These are phyloP conservation scores for Gliomastix tumulicola DNA, from an alignment of 2,329 filamentous ascomycete species.

Conservation along the genomic window DNA sequence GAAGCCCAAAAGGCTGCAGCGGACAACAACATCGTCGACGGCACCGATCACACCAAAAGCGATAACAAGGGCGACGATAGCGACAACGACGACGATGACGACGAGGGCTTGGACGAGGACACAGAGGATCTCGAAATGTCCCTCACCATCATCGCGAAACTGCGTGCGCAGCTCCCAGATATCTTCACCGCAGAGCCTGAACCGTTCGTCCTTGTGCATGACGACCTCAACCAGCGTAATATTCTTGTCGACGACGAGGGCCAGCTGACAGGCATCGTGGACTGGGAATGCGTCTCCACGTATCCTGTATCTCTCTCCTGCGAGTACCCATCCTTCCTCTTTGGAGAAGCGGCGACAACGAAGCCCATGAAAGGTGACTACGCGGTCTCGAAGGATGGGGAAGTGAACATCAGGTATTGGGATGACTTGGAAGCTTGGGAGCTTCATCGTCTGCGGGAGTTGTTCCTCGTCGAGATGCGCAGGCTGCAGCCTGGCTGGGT, in stretches of 20 bases:
- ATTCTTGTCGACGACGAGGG: conserved; percentile 29
- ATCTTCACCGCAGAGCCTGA: conserved; percentile 19
- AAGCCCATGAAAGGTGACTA: neutral
- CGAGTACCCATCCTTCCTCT: neutral
- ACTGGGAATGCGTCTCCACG: conserved; percentile 33
- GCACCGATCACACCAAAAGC: neutral
- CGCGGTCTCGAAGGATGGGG: neutral
- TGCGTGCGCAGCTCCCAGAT: conserved; percentile 19
- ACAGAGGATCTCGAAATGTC: conserved; percentile 11
- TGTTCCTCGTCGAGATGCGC: neutral
- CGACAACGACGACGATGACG: conserved; percentile 13
- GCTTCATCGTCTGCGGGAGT: neutral
- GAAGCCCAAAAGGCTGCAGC: neutral
- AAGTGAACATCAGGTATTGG: neutral
- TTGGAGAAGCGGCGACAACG: neutral
- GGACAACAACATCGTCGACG: no score
- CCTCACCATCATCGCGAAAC: conserved; percentile 6
- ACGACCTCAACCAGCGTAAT: conserved; percentile 28
- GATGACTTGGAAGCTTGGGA: neutral
- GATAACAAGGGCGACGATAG: no score
- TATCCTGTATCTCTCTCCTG: neutral
- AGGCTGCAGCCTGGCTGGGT: neutral
- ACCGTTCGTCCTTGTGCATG: conserved; percentile 22
- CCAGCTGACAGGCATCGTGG: conserved; percentile 25
- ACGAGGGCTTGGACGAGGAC: conserved; percentile 21